These are phyloP conservation scores for Yueomyces sp. DNA, from an alignment of 805 yeast species.

Conservation along the genomic window DNA sequence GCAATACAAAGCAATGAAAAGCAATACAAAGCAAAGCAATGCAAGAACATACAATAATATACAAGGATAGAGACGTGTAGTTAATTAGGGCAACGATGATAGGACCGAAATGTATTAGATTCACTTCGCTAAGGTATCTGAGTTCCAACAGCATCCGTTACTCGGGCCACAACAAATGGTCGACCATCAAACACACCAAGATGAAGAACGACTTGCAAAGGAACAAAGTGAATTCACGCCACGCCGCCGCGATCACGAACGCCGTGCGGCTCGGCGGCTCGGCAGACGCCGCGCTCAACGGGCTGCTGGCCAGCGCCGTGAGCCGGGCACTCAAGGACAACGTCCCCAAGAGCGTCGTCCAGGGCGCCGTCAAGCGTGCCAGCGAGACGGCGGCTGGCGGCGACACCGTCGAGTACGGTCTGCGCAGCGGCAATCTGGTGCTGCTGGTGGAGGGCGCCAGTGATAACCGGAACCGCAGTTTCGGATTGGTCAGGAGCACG, in stretches of 20 bases:
- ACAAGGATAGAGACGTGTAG: too few relatives aligned
- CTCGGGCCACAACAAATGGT: conserved; percentile 90
- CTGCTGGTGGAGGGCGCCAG: conserved; percentile 79
- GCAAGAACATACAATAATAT: too few relatives aligned
- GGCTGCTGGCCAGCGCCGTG: conserved; percentile 52
- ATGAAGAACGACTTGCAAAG: conserved; percentile 80
- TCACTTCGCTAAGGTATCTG: too few relatives aligned
- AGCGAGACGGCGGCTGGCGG: conserved; percentile 41
- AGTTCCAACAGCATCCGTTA: too few relatives aligned
- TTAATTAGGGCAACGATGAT: too few relatives aligned
- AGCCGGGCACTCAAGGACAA: conserved; percentile 66
- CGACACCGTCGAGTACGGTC: conserved; percentile 57
- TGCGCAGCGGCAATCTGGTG: conserved; percentile 88
- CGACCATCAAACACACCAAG: conserved; percentile 85
- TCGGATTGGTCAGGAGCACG: conserved; percentile 60
- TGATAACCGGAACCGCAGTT: conserved; percentile 75
- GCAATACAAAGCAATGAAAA: too few relatives aligned
- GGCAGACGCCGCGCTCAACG: conserved; percentile 44
- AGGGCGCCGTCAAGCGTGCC: conserved; percentile 77
- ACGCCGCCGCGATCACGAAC: conserved; percentile 60
- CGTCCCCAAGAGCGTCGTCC: conserved; percentile 74
- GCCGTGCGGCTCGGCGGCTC: conserved; percentile 55
- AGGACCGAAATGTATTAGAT: too few relatives aligned
- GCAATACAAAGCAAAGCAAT: too few relatives aligned
- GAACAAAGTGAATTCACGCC: conserved; percentile 52